Conservation (phyloP, 441 rosid species). For the Populus hybrid region DNA sequence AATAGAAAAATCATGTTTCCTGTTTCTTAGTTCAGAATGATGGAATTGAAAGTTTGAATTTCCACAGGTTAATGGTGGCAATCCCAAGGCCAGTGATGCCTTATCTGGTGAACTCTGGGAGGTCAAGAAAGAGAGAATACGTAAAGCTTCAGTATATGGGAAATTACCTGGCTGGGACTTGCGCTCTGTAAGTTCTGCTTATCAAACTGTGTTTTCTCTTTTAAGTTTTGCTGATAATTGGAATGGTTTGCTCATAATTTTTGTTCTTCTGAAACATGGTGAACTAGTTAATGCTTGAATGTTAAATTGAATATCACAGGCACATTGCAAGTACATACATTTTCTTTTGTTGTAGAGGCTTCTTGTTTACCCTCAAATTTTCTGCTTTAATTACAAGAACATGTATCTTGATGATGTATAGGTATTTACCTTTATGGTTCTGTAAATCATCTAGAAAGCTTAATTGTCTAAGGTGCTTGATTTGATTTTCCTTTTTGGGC, state of each 20-base stretch:
- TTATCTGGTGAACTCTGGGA: slow-evolving; percentile 96
- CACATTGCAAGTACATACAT: background rate
- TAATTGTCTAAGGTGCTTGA: slow-evolving; percentile 4
- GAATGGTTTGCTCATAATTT: background rate
- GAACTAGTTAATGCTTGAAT: background rate
- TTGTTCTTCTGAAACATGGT: background rate
- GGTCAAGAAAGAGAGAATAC: slow-evolving; percentile 75
- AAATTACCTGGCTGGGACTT: slow-evolving; percentile 93
- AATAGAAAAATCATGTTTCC: slow-evolving; percentile 10
- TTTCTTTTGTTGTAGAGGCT: background rate
- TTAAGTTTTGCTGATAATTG: background rate
- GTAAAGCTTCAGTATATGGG: slow-evolving; percentile 75
- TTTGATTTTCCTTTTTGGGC: slow-evolving; percentile 9
- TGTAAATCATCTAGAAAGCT: background rate
- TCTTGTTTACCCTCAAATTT: background rate
- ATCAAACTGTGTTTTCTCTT: background rate
- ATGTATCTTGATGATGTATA: background rate
- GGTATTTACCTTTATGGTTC: background rate
- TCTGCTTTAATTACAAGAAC: background rate
- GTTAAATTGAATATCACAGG: background rate
- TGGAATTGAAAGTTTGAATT: slow-evolving; percentile 13
- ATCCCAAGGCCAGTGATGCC: slow-evolving; percentile 82
- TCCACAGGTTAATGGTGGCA: slow-evolving; percentile 64
- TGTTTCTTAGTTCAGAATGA: slow-evolving; percentile 10
- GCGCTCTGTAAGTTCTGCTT: slow-evolving; percentile 80